Evolutionary conservation across 2,329 filamentous ascomycete species (phyloP), one percentile per base, ranked within the genome.

Genomic region (Podosphaera fusca): DNA sequence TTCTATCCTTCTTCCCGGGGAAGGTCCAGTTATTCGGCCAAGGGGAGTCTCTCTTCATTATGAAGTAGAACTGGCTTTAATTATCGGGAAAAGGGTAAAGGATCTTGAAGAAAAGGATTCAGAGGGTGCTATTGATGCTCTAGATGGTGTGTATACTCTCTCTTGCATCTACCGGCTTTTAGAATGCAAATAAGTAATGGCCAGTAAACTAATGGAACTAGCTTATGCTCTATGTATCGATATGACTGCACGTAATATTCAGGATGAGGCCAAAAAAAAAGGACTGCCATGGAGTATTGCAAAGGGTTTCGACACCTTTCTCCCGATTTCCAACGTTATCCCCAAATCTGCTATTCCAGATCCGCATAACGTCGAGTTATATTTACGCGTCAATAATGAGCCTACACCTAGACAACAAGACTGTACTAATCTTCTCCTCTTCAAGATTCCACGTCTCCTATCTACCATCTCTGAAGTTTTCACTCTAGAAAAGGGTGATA

Each of bases 231-330:
- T 96, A 52, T 82, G 85, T 64, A 95, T 98, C 66, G 92, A 98
- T 72, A 94, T 98, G 87, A 98, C 92, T 8, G 92, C 85, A 0
- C 85, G 92, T 62, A 96, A 96, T 70, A 80, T 87, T 5, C 92
- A 98, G 72, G 86, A 95, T 64, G 88, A 95, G 73, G 90, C 90
- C 62, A 98, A 96, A 79, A 87, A 85, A 72, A 95, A 92, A 75
- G 88, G 92, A 40, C 81, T 96, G 14, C 92, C 92, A 6, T 98
- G 92, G 92, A 81, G 82, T 65, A 95, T 95, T 63, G 84, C 87
- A 63, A 98, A 98, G 74, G 92, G 92, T 52, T 98, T 96, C 69
- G 92, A 98, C 70, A 96, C 92, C 2, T 98, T 98, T 74, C 76
- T 94, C 55, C 92, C 92, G 58, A 78, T 98, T 66, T 87, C 84